Evolutionary conservation across 1,284 basidiomycete genomes (phyloP).

Genomic region (Tilletia walkeri): DNA sequence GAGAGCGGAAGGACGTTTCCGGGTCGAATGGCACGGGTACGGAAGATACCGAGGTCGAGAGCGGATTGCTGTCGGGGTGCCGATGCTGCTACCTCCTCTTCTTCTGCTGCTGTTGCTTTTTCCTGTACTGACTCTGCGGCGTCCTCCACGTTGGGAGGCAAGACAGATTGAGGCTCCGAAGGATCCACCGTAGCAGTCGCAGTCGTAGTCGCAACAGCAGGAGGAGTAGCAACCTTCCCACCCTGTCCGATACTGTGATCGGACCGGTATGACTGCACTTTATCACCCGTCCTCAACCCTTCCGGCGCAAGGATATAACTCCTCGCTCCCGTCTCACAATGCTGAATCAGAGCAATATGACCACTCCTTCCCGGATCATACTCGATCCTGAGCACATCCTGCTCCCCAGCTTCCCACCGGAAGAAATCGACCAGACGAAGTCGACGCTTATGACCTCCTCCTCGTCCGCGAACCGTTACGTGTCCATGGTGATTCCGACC

Average conservation of each 20-base stretch:
- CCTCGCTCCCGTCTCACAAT: constrained; percentile 62
- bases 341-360: constrained; percentile 83
- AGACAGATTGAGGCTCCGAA: constrained; percentile 30
- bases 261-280: constrained; percentile 77
- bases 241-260: constrained; percentile 37
- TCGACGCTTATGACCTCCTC: constrained; percentile 86
- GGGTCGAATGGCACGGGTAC: constrained; percentile 78
- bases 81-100: not conserved
- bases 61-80: constrained; percentile 19
- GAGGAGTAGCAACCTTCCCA: constrained; percentile 19
- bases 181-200: constrained; percentile 25
- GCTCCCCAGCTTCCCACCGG: constrained; percentile 69
- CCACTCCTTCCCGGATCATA: constrained; percentile 92
- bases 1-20: constrained; percentile 91
- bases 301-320: constrained; percentile 91
- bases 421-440: constrained; percentile 85
- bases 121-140: not conserved
- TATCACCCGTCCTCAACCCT: constrained; percentile 80
- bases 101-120: not conserved
- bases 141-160: not conserved
- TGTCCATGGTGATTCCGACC: constrained; percentile 78
- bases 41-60: constrained; percentile 80
- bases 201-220: not conserved
- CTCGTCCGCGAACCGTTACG: constrained; percentile 83
- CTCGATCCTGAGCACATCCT: constrained; percentile 88